These are phyloP conservation scores for Triticum timopheevii DNA, from an alignment of 176 grass and related monocot genomes.

Conservation along the genomic window DNA sequence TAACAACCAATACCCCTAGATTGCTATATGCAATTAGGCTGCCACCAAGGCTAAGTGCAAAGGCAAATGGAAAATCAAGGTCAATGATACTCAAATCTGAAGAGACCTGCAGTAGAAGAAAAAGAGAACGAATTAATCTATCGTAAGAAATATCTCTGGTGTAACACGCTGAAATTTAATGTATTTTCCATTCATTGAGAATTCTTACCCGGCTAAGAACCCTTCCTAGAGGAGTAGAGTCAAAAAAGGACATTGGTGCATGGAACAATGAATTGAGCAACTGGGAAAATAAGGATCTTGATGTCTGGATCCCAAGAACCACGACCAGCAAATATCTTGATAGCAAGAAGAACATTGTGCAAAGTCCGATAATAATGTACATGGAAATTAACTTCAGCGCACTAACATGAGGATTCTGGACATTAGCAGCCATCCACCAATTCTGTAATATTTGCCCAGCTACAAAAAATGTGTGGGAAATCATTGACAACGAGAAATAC, in stretches of 20 bases:
- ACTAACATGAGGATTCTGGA: constrained; percentile 68
- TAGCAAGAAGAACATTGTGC: constrained; percentile 60
- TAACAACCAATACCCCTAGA: constrained; percentile 74
- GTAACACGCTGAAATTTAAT: not conserved
- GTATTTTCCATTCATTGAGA: not conserved
- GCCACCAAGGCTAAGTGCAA: constrained; percentile 44
- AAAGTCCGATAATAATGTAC: constrained; percentile 65
- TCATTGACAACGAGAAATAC: constrained; percentile 42
- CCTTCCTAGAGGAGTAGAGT: constrained; percentile 90
- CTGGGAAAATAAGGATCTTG: constrained; percentile 86
- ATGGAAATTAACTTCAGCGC: constrained; percentile 64
- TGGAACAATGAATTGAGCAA: constrained; percentile 71
- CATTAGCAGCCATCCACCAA: constrained; percentile 91
- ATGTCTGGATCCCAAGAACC: constrained; percentile 65
- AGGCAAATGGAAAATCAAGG: constrained; percentile 78
- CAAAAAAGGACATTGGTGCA: constrained; percentile 91
- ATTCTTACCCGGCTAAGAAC: constrained; percentile 83
- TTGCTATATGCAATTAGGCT: constrained; percentile 69
- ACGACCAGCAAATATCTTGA: constrained; percentile 51
- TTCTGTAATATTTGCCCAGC: constrained; percentile 84
- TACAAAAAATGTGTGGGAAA: constrained; percentile 60
- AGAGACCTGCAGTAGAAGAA: constrained; percentile 58
- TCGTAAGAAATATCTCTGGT: not conserved
- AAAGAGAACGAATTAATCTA: no score
- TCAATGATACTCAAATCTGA: constrained; percentile 83